Evolutionary conservation across 306 rosid species (phyloP), one percentile per base, ranked within the genome.

Genomic region (Rosa chinensis): DNA sequence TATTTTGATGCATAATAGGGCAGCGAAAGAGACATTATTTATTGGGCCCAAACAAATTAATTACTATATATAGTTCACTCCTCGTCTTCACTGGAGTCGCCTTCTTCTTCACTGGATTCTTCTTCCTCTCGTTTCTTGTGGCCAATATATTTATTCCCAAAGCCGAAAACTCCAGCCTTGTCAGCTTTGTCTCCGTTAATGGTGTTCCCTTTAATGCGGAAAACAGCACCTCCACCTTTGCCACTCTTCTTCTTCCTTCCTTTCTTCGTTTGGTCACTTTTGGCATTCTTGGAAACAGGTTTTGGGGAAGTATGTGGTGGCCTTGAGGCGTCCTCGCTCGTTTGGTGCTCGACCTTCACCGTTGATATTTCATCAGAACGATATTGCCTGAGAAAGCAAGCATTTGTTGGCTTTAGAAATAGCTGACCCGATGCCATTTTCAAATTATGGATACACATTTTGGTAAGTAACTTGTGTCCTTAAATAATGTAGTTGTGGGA

Each of bases 141-240:
- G 48, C 71, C 47, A 17, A 39, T 66, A 21, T 66, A 66, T 48
- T 66, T 66, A n/a, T 66, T 66, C 21, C 71, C 71, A 66, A 66
- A 66, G 23, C 71, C 71, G 13, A 66, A 66, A 66, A 66, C 47
- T 66, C 71, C 71, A 8, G 45, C 71, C 21, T 18, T 66, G 48
- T 66, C 71, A 12, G 71, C 71, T 66, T 66, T 66, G 71, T 25
- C 47, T 8, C 71, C 71, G 6, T 66, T 66, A 39, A 66, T 66
- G n/a, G 16, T 66, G 28, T 66, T 66, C 48, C 71, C 71, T 0
- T 18, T 6, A 17, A 66, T 40, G 18, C 25, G 40, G 45, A 66
- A 66, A 37, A 1, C 13, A 39, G 17, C 71, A 28, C 71, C 48
- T 66, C 50, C 16, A 3, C 13, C 4, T 40, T 18, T 66, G 71